Evolutionary conservation across 495 filamentous ascomycete genomes (phyloP).

Genomic region (Staphylotrichum longicolle): DNA sequence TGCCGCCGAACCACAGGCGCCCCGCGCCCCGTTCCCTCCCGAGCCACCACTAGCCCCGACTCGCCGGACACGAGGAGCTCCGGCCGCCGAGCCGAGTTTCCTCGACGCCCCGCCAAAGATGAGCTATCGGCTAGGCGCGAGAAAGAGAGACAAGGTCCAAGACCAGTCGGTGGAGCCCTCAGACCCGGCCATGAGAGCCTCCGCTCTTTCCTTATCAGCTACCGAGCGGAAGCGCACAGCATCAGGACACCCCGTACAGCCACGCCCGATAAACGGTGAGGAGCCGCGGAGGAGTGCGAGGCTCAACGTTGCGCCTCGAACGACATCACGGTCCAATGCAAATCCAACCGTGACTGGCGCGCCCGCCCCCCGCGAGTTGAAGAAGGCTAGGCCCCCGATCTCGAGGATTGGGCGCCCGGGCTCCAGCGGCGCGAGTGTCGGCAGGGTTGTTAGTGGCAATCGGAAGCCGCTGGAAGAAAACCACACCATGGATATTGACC

Average conservation of each 20-base stretch:
- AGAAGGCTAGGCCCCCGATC: slow-evolving; percentile 68
- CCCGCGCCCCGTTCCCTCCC: slow-evolving; percentile 29
- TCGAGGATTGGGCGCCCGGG: slow-evolving; percentile 51
- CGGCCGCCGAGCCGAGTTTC: slow-evolving; percentile 51
- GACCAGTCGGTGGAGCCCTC: slow-evolving; percentile 30
- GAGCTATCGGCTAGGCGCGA: slow-evolving; percentile 50
- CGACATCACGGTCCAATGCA: slow-evolving; percentile 57
- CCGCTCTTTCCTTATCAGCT: slow-evolving; percentile 34
- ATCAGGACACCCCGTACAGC: slow-evolving; percentile 73
- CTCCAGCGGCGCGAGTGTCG: slow-evolving; percentile 62
- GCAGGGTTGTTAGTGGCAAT: slow-evolving; percentile 85
- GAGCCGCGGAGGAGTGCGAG: slow-evolving; percentile 78
- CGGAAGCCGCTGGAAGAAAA: slow-evolving; percentile 65
- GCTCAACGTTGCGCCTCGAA: slow-evolving; percentile 59
- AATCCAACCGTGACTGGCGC: slow-evolving; percentile 56
- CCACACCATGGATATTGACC: slow-evolving; percentile 58
- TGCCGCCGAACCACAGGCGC: slow-evolving; percentile 36
- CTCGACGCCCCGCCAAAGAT: slow-evolving; percentile 65
- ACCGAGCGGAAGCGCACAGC: slow-evolving; percentile 77
- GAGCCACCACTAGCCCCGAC: slow-evolving; percentile 70
- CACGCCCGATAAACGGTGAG: slow-evolving; percentile 51
- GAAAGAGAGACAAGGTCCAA: slow-evolving; percentile 45
- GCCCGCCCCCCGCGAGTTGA: slow-evolving; percentile 67
- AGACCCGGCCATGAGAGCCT: slow-evolving; percentile 21
- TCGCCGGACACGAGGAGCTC: slow-evolving; percentile 59